Percentiles rank a stretch among this genome's conserved stretches.
These are phyloP conservation scores for Brasilioporus rufonigricans DNA, from an alignment of 768 basidiomycete species.

Conservation along the genomic window DNA sequence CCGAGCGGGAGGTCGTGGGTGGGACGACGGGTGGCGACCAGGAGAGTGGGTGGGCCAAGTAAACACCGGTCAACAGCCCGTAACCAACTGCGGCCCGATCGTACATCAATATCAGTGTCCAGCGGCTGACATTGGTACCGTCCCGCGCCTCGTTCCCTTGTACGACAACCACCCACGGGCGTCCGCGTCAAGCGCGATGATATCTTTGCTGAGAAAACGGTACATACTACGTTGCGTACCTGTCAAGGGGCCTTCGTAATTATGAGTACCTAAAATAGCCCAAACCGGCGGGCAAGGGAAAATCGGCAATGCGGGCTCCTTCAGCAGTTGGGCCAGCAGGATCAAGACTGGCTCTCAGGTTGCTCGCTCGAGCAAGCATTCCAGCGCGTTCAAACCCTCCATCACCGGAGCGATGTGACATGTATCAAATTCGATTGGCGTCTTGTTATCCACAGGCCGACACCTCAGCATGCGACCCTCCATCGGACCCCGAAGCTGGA, in stretches of 20 bases:
- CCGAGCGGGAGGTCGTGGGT: slow-evolving; percentile 3
- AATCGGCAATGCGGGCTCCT: too few species aligned
- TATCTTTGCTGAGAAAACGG: slow-evolving; percentile 5
- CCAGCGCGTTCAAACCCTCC: too few species aligned
- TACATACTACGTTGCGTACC: not conserved
- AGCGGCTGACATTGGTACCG: not conserved
- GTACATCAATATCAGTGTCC: not conserved
- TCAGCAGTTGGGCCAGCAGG: too few species aligned
- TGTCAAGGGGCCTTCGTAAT: not conserved
- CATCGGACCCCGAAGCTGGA: too few species aligned
- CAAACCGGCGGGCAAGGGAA: too few species aligned
- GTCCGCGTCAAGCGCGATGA: not conserved
- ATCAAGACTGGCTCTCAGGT: too few species aligned
- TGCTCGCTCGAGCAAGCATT: too few species aligned
- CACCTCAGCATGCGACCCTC: too few species aligned
- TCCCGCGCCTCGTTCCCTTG: not conserved
- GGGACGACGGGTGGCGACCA: not conserved
- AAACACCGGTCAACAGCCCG: slow-evolving; percentile 25
- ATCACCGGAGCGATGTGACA: too few species aligned
- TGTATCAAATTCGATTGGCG: too few species aligned
- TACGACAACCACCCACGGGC: not conserved
- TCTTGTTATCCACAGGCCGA: too few species aligned
- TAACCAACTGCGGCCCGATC: slow-evolving; percentile 2
- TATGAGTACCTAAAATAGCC: too few species aligned
- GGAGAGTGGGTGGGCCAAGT: not conserved